Evolutionary conservation across 768 basidiomycete species (phyloP).

Genomic region (Termitomyces sp.): DNA sequence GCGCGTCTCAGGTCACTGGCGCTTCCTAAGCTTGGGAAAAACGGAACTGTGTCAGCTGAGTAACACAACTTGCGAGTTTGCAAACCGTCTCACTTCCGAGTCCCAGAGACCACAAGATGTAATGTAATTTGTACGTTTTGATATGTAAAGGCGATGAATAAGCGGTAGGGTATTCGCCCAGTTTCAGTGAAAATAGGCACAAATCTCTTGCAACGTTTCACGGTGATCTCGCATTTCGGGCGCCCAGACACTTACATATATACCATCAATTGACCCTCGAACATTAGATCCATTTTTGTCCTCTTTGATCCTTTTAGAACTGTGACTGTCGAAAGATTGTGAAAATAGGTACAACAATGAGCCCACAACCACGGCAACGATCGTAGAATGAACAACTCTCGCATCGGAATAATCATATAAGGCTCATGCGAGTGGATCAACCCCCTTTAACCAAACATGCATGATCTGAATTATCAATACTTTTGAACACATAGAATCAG

Average conservation of each 20-base stretch:
- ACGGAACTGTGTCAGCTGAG: constrained; percentile 7
- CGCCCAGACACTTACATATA: background rate
- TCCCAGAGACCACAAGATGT: background rate
- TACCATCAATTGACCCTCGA: background rate
- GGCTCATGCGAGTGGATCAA: background rate
- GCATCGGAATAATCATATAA: background rate
- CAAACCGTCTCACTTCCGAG: constrained; percentile 5
- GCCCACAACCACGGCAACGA: background rate
- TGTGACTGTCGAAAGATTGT: background rate
- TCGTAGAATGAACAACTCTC: background rate
- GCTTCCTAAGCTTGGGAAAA: background rate
- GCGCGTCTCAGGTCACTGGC: constrained; percentile 1
- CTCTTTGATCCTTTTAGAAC: background rate
- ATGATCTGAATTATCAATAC: background rate
- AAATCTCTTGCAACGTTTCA: background rate
- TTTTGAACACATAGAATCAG: constrained; percentile 3
- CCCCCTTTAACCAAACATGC: constrained; percentile 3
- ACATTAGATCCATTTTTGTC: background rate
- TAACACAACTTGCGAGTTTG: background rate
- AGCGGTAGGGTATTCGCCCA: background rate
- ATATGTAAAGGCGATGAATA: constrained; percentile 2
- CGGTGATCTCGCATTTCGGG: background rate
- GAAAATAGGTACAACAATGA: constrained; percentile 3
- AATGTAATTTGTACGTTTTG: background rate
- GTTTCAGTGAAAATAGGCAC: constrained; percentile 3